Evolutionary conservation across 805 yeast species (phyloP), one percentile per base, ranked within the genome.

Genomic region (Teunomyces barrocoloradensis): DNA sequence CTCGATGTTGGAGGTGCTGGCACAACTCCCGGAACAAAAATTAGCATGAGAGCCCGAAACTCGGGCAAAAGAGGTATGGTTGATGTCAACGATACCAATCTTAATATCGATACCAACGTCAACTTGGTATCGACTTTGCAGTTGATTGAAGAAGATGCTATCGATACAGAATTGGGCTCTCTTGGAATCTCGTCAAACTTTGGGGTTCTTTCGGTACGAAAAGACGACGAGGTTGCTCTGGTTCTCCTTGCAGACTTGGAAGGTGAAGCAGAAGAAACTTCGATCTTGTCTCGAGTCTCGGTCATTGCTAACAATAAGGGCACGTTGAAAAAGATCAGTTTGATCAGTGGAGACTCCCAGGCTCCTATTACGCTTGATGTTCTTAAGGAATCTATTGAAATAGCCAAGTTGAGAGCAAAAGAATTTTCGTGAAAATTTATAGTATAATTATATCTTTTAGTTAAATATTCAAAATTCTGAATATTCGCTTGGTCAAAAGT

Each of bases 201-300:
- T 61, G 96, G 95, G 10, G 65, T 85, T 1, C 74, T 78, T 13
- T 77, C 73, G 36, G 43, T 72, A 9, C 72, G 73, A 21, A 65
- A 67, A 2, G 65, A 55, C 5, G 67, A 63, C 13, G 66, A 66
- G 27, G 67, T 68, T 63, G 74, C 68, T 6, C 18, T 42, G 32
- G 69, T 81, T 0, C 56, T 88, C 12, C 62, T 89, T 41, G 82
- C 87, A 1, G 97, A 89, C 60, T 58, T 88, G 35, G 95, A 89
- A 61, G 95, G 95, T 11, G 92, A 86, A 50, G 85, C 90, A 4
- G 97, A 89, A 63, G 95, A 89, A 57, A 59, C 71, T 10, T 74
- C 82, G 28, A 74, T 84, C 2, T 66, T 65, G 38, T 80, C 87
- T 37, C 75, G 81, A 15, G 66, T 88, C 12, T 66, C 73, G 18